Percentiles rank a stretch among this genome's conserved stretches.
phyloP scores from a whole-genome alignment of 306 rosid species.

The Hippophae rhamnoides region DNA sequence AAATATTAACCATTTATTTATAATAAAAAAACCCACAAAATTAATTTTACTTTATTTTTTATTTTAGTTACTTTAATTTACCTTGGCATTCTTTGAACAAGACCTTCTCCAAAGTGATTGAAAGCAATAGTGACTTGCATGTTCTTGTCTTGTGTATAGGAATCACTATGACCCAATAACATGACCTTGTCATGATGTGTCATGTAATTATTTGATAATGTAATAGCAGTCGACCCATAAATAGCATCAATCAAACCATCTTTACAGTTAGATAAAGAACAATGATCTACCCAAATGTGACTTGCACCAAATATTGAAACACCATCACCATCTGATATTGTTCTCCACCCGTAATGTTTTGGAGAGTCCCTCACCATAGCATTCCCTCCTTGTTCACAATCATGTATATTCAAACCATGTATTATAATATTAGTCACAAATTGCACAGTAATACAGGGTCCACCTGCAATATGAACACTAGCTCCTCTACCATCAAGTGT shows the following conservation, averaged over 20 bases:
- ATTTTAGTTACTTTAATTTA: slow-evolving; percentile 8
- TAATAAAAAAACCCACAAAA: neutral
- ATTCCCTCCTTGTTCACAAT: slow-evolving; percentile 84
- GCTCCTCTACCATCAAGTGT: slow-evolving; percentile 91
- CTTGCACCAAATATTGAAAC: slow-evolving; percentile 92
- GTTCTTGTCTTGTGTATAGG: slow-evolving; percentile 72
- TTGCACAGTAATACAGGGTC: slow-evolving; percentile 91
- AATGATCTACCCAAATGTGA: slow-evolving; percentile 91
- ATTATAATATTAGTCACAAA: slow-evolving; percentile 75
- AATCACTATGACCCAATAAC: slow-evolving; percentile 83
- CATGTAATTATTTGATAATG: slow-evolving; percentile 91
- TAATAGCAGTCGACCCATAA: slow-evolving; percentile 72
- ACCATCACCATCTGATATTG: slow-evolving; percentile 88
- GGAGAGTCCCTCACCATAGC: slow-evolving; percentile 83
- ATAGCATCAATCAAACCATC: slow-evolving; percentile 89
- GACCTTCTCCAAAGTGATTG: slow-evolving; percentile 95
- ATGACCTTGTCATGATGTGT: slow-evolving; percentile 96
- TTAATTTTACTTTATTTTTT: neutral
- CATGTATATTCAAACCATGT: slow-evolving; percentile 74
- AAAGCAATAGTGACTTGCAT: slow-evolving; percentile 96
- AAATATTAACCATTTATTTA: neutral
- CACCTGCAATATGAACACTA: slow-evolving; percentile 87
- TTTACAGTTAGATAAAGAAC: slow-evolving; percentile 69
- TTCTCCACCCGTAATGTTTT: slow-evolving; percentile 74
- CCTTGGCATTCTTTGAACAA: slow-evolving; percentile 98